Conservation (phyloP, 176 grass and related monocot genomes). For the Dactylis glomerata region DNA sequence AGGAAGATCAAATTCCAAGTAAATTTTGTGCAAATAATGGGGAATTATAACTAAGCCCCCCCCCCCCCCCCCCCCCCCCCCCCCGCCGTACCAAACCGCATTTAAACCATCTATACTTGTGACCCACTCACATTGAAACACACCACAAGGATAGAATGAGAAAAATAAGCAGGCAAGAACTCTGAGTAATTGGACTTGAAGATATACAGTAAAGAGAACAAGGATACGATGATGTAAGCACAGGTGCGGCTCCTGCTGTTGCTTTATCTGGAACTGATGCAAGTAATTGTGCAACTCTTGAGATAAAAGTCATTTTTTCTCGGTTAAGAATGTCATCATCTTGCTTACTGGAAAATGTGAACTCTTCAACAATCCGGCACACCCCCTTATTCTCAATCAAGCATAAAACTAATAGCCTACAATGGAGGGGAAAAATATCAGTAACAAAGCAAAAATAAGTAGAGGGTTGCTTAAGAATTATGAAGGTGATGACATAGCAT, state of each 20-base stretch:
- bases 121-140: background rate
- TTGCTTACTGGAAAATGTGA: conserved; percentile 39
- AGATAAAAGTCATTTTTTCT: conserved; percentile 45
- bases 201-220: background rate
- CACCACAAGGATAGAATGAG: background rate
- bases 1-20: conserved; percentile 39
- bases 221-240: conserved; percentile 74
- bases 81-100: background rate
- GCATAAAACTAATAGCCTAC: conserved; percentile 74
- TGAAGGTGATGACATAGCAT: conserved; percentile 14
- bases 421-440: conserved; percentile 26
- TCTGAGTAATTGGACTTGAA: background rate
- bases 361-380: conserved; percentile 53
- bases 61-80: background rate
- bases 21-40: background rate
- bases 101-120: background rate
- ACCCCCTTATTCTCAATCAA: conserved; percentile 81
- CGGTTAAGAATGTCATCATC: conserved; percentile 29
- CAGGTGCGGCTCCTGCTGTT: conserved; percentile 50
- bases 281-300: conserved; percentile 70
- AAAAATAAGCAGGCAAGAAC: conserved; percentile 23
- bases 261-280: conserved; percentile 94
- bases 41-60: background rate
- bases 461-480: background rate
- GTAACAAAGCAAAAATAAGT: conserved; percentile 16